A percentile compares a stretch with the other conserved stretches of the same genome.
These are phyloP conservation scores for Suhomyces emberorum DNA, from an alignment of 805 yeast species.

Conservation along the genomic window DNA sequence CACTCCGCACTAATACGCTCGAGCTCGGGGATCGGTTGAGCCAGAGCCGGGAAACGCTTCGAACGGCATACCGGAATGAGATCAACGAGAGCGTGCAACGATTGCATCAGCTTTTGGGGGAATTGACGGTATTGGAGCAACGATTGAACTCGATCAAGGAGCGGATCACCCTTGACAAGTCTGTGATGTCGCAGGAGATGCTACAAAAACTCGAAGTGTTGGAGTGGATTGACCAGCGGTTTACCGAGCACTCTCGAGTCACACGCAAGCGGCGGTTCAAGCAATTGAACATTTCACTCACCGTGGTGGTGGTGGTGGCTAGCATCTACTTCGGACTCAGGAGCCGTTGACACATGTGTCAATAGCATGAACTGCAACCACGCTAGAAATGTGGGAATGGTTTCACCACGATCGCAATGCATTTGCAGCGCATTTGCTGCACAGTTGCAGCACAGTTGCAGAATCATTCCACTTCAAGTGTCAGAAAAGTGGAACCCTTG, in stretches of 20 bases:
- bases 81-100: constrained; percentile 26
- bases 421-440: too few species aligned
- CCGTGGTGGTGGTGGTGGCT: constrained; percentile 15
- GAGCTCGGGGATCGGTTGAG: constrained; percentile 18
- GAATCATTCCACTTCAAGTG: too few species aligned
- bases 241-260: constrained; percentile 24
- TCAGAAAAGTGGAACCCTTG: too few species aligned
- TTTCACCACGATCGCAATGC: too few species aligned
- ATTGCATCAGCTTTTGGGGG: constrained; percentile 24
- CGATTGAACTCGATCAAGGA: constrained; percentile 23
- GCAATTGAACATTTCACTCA: constrained; percentile 21
- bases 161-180: constrained; percentile 24
- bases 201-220: constrained; percentile 27
- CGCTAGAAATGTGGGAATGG: too few species aligned
- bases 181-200: constrained; percentile 23
- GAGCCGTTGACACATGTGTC: too few species aligned
- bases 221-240: constrained; percentile 28
- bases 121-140: constrained; percentile 23
- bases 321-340: constrained; percentile 13
- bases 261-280: constrained; percentile 26
- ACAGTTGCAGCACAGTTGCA: too few species aligned
- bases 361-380: too few species aligned
- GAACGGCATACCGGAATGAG: constrained; percentile 20
- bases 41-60: constrained; percentile 15
- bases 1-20: constrained; percentile 16